A percentile compares a stretch with the other conserved stretches of the same genome.
Conservation (phyloP, 306 rosid genomes). For the Elaeagnus macrophylla region DNA sequence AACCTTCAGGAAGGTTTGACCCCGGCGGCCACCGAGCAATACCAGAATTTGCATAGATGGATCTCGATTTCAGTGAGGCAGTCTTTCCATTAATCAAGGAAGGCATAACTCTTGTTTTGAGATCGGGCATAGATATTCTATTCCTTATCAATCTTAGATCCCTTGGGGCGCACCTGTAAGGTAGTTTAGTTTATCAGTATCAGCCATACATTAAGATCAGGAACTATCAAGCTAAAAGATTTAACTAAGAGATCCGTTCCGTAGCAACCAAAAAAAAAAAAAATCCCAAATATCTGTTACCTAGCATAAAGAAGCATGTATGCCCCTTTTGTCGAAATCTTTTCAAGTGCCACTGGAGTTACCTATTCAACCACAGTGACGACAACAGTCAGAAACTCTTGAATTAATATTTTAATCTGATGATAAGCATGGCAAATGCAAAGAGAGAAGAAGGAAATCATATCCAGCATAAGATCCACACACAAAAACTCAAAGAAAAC, state of each 20-base stretch:
- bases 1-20: not conserved
- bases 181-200: constrained; percentile 1
- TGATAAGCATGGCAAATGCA: no score
- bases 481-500: no score
- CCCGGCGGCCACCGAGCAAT: constrained; percentile 18
- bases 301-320: constrained; percentile 94
- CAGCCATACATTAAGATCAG: no score
- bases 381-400: not conserved
- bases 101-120: constrained; percentile 32
- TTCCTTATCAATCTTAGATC: constrained; percentile 73
- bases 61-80: constrained; percentile 26
- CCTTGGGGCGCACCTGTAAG: constrained; percentile 79
- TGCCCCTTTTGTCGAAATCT: constrained; percentile 70
- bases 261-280: no score
- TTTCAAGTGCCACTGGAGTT: constrained; percentile 57
- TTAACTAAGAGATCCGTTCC: no score
- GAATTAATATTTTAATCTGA: no score
- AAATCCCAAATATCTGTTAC: constrained; percentile 41
- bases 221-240: no score
- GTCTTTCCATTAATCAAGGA: constrained; percentile 36
- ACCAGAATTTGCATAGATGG: constrained; percentile 17
- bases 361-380: constrained; percentile 44
- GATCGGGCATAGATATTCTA: constrained; percentile 37
- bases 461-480: no score
- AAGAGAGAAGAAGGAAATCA: no score